Percentiles rank a stretch among this genome's conserved stretches.
Evolutionary conservation across 2,329 filamentous ascomycete genomes (phyloP).

Genomic region (Aspergillus aculeatus): DNA sequence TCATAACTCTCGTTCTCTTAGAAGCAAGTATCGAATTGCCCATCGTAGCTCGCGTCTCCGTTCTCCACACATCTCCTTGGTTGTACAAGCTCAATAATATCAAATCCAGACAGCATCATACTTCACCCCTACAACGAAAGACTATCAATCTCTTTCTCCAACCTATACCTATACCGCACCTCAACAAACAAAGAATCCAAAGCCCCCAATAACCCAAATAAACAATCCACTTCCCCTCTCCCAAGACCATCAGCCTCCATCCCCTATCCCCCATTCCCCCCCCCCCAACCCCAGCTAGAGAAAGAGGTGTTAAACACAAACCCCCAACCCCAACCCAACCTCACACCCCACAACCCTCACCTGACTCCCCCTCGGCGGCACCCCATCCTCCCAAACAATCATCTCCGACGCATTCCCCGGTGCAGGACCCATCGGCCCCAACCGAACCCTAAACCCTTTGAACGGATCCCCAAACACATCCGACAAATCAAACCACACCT

Average conservation of each 20-base stretch:
- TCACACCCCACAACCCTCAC: slow-evolving; percentile 23
- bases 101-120: too few species aligned
- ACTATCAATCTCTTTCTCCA: too few species aligned
- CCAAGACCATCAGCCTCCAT: neutral
- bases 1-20: too few species aligned
- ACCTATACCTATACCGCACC: too few species aligned
- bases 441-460: slow-evolving; percentile 24
- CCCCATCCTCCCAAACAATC: slow-evolving; percentile 34
- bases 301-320: slow-evolving; percentile 17
- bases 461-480: slow-evolving; percentile 49
- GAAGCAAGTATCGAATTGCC: too few species aligned
- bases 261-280: neutral
- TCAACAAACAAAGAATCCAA: too few species aligned
- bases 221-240: neutral
- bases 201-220: neutral
- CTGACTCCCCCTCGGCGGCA: slow-evolving; percentile 33
- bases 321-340: slow-evolving; percentile 27
- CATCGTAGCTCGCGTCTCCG: too few species aligned
- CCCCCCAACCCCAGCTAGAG: too few species aligned
- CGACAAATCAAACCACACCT: slow-evolving; percentile 45
- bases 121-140: too few species aligned
- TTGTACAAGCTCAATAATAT: too few species aligned
- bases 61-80: too few species aligned
- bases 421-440: slow-evolving; percentile 10
- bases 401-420: slow-evolving; percentile 16